These are phyloP conservation scores for Ascosphaera aggregata DNA, from an alignment of 2,329 filamentous ascomycete genomes.

Conservation along the genomic window DNA sequence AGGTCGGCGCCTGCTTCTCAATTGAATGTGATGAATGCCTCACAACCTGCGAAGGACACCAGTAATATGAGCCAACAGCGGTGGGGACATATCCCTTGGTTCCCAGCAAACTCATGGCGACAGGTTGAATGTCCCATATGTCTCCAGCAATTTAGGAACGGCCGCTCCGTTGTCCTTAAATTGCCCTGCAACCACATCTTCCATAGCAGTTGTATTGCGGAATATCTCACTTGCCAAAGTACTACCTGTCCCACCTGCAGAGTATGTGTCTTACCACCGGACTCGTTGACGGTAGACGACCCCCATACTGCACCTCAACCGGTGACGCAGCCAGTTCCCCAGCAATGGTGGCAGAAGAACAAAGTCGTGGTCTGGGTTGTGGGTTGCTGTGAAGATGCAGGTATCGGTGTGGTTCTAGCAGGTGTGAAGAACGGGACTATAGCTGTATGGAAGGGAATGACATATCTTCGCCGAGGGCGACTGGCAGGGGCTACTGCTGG, in stretches of 20 bases:
- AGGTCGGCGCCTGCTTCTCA: too few relatives aligned
- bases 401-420: not conserved
- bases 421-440: not conserved
- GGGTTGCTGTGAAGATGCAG: slow-evolving; percentile 1
- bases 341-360: slow-evolving; percentile 50
- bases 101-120: slow-evolving; percentile 23
- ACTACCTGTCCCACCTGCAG: slow-evolving; percentile 87
- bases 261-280: slow-evolving; percentile 45
- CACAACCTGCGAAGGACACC: too few relatives aligned
- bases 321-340: slow-evolving; percentile 42
- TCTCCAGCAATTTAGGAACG: slow-evolving; percentile 51
- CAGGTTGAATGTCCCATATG: slow-evolving; percentile 85
- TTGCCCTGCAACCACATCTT: slow-evolving; percentile 83
- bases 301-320: slow-evolving; percentile 2
- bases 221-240: slow-evolving; percentile 53
- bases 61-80: not conserved
- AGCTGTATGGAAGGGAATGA: not conserved
- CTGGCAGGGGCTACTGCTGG: not conserved
- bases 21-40: too few relatives aligned
- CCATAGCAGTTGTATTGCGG: slow-evolving; percentile 77
- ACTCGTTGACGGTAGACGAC: not conserved
- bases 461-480: not conserved
- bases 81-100: slow-evolving; percentile 1
- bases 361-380: slow-evolving; percentile 50
- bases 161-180: slow-evolving; percentile 53